These are phyloP conservation scores for Pascua sp. DNA, from an alignment of 1,284 basidiomycete genomes.

Conservation along the genomic window DNA sequence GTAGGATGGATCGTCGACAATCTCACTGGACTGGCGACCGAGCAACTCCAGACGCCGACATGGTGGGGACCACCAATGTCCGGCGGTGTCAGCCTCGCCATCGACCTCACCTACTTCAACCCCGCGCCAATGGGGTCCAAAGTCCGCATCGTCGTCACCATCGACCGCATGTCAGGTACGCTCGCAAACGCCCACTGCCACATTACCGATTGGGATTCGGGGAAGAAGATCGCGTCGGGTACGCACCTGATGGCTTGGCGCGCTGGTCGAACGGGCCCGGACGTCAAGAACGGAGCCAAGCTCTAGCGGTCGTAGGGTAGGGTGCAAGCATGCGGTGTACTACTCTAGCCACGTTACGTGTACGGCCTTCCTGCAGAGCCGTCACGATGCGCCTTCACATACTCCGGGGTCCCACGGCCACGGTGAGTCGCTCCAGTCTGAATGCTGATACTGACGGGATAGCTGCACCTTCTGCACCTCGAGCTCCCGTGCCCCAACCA, in stretches of 20 bases:
- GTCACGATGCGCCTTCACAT: no score
- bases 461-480: no score
- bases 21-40: slow-evolving; percentile 3
- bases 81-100: slow-evolving; percentile 31
- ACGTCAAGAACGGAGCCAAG: neutral
- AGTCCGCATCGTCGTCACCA: slow-evolving; percentile 12
- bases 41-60: slow-evolving; percentile 24
- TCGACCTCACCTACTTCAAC: slow-evolving; percentile 36
- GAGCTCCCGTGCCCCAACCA: no score
- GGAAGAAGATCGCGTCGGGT: slow-evolving; percentile 22
- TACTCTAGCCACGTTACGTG: neutral
- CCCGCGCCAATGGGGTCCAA: slow-evolving; percentile 19
- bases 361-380: neutral
- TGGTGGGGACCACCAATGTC: slow-evolving; percentile 43
- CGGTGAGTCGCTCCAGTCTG: no score
- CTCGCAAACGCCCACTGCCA: slow-evolving; percentile 17
- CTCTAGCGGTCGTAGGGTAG: neutral
- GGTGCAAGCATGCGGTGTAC: neutral
- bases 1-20: slow-evolving; percentile 3
- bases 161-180: slow-evolving; percentile 14
- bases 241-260: slow-evolving; percentile 33
- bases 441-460: no score
- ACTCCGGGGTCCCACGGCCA: no score
- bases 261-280: no score
- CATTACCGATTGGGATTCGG: slow-evolving; percentile 21